These are phyloP conservation scores for Simplicillium aogashimaense DNA, from an alignment of 2,329 filamentous ascomycete genomes.

Conservation along the genomic window DNA sequence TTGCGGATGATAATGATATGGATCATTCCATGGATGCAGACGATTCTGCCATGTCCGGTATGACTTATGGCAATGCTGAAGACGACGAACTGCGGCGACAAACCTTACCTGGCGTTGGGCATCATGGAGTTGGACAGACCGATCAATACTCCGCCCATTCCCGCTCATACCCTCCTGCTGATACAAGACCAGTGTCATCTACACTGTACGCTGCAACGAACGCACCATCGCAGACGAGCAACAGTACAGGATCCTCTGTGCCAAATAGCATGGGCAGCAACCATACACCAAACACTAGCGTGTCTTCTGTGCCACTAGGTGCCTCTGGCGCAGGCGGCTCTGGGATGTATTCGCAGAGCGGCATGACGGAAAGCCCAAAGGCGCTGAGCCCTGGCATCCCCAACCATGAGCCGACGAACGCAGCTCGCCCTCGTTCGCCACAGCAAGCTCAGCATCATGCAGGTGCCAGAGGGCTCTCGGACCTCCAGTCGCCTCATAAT, in stretches of 20 bases:
- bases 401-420: slow-evolving; percentile 39
- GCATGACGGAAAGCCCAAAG: slow-evolving; percentile 80
- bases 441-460: slow-evolving; percentile 57
- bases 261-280: slow-evolving; percentile 29
- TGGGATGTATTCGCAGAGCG: slow-evolving; percentile 60
- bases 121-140: slow-evolving; percentile 22
- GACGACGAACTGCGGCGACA: slow-evolving; percentile 55
- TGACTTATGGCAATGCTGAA: slow-evolving; percentile 46
- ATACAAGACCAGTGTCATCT: slow-evolving; percentile 35
- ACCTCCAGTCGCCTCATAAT: slow-evolving; percentile 43
- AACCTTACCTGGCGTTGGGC: slow-evolving; percentile 55
- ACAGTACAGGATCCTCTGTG: slow-evolving; percentile 38
- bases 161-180: slow-evolving; percentile 71
- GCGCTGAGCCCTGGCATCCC: slow-evolving; percentile 60
- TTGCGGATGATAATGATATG: slow-evolving; percentile 68
- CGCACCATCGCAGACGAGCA: slow-evolving; percentile 43
- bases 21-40: slow-evolving; percentile 42
- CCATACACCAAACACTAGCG: slow-evolving; percentile 39
- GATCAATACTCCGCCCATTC: slow-evolving; percentile 50
- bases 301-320: slow-evolving; percentile 36
- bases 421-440: slow-evolving; percentile 51
- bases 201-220: slow-evolving; percentile 55
- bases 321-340: slow-evolving; percentile 38
- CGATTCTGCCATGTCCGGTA: slow-evolving; percentile 46
- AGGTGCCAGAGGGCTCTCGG: slow-evolving; percentile 41